phyloP scores from a whole-genome alignment of 371 early-diverging fungal genomes.

The Mortierella sp. region DNA sequence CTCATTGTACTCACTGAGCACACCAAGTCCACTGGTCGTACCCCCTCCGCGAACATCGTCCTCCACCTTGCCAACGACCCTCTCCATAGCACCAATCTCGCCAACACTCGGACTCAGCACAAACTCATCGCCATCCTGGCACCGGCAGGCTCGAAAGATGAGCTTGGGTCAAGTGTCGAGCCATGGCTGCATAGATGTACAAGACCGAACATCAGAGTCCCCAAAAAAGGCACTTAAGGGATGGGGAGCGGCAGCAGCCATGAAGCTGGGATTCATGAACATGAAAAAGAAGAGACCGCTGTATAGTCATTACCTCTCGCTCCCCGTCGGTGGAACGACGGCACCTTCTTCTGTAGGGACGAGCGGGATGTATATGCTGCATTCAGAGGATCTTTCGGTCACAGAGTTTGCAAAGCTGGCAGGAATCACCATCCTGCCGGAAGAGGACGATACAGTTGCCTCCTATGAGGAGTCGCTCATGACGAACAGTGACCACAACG shows the following conservation, averaged over 20 bases:
- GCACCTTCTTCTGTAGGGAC: constrained; percentile 9
- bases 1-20: constrained; percentile 10
- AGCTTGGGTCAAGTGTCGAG: neutral
- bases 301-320: constrained; percentile 35
- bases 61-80: neutral
- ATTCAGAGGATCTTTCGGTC: constrained; percentile 46
- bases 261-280: constrained; percentile 23
- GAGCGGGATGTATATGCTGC: constrained; percentile 27
- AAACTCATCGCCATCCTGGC: neutral
- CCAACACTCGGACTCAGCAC: neutral
- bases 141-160: neutral
- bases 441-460: constrained; percentile 14
- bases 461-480: constrained; percentile 4
- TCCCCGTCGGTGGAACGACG: constrained; percentile 36
- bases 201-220: neutral
- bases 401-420: constrained; percentile 51
- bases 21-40: constrained; percentile 1
- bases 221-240: constrained; percentile 16
- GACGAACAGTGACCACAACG: neutral
- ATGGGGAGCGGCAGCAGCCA: constrained; percentile 11
- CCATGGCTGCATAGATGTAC: neutral
- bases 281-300: constrained; percentile 10
- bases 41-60: neutral
- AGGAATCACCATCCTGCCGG: constrained; percentile 49
- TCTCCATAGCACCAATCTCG: neutral